Conservation (phyloP, 495 filamentous ascomycete genomes). For the Filosporella fistucella region DNA sequence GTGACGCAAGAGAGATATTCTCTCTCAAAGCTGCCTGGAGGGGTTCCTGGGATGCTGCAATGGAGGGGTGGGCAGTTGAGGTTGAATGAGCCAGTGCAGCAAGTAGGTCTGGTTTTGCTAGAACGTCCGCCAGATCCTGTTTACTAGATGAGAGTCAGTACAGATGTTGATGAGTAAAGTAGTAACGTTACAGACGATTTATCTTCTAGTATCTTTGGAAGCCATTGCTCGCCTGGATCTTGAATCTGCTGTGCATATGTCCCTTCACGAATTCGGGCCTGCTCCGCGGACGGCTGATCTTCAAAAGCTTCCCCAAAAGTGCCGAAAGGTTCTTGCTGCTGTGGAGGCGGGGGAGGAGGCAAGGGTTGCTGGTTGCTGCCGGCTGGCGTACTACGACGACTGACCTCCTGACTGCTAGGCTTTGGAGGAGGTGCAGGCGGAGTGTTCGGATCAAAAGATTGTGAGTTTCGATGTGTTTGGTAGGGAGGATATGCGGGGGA, state of each 20-base stretch:
- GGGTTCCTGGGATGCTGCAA: slow-evolving; percentile 44
- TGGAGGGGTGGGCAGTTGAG: slow-evolving; percentile 61
- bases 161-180: neutral
- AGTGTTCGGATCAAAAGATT: slow-evolving; percentile 38
- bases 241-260: slow-evolving; percentile 20
- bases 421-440: slow-evolving; percentile 72
- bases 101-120: slow-evolving; percentile 54
- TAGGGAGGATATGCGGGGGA: slow-evolving; percentile 19
- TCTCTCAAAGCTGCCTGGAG: slow-evolving; percentile 58
- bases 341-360: slow-evolving; percentile 36
- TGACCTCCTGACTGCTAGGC: slow-evolving; percentile 62
- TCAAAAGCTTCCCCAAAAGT: slow-evolving; percentile 8
- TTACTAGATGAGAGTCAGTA: slow-evolving; percentile 28
- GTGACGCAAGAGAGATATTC: slow-evolving; percentile 63
- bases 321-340: slow-evolving; percentile 28
- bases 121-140: slow-evolving; percentile 63
- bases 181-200: slow-evolving; percentile 57
- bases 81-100: slow-evolving; percentile 60
- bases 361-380: slow-evolving; percentile 25
- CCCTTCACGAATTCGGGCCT: slow-evolving; percentile 8
- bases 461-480: slow-evolving; percentile 21
- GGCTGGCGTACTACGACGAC: slow-evolving; percentile 58
- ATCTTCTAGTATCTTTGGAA: slow-evolving; percentile 64
- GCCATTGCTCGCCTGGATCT: slow-evolving; percentile 57
- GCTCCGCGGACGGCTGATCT: slow-evolving; percentile 10